Percentiles rank a stretch among this genome's conserved stretches.
These are phyloP conservation scores for Aeminium ludgeri DNA, from an alignment of 495 filamentous ascomycete genomes.

Conservation along the genomic window DNA sequence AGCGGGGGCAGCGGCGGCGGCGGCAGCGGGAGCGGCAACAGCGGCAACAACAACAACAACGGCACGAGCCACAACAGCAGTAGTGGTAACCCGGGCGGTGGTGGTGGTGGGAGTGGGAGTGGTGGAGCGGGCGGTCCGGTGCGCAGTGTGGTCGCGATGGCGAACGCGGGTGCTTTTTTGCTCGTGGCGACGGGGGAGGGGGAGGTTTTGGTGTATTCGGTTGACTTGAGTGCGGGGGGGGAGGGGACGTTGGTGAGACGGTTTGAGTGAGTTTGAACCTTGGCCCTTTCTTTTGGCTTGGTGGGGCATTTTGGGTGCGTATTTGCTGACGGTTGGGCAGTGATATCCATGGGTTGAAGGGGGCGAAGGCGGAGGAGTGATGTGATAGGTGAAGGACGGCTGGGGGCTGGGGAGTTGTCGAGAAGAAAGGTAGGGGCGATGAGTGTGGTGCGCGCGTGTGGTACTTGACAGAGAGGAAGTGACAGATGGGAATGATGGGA, in stretches of 20 bases:
- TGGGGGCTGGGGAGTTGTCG: no score
- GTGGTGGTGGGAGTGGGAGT: no score
- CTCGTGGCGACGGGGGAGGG: conserved; percentile 98
- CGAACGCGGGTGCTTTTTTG: conserved; percentile 76
- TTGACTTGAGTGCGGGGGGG: conserved; percentile 90
- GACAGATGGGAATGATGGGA: no score
- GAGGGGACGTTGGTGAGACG: conserved; percentile 82
- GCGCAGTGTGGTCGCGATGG: conserved; percentile 87
- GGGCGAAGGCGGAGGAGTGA: conserved; percentile 8
- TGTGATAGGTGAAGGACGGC: no score
- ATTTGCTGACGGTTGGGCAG: background rate
- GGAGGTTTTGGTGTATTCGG: conserved; percentile 82
- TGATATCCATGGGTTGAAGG: conserved; percentile 13
- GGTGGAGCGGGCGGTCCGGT: conserved; percentile 31
- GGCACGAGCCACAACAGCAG: no score
- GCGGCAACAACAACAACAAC: no score
- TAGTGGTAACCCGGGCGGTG: no score
- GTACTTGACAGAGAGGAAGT: no score
- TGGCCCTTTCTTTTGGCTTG: background rate
- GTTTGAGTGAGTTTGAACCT: conserved; percentile 36
- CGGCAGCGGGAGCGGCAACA: no score
- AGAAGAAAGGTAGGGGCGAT: no score
- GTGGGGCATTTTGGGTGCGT: background rate
- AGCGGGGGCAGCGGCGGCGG: no score
- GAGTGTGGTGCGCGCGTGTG: no score